These are phyloP conservation scores for Eimeria zaria DNA, from an alignment of 169 alveolate species.

Conservation along the genomic window DNA sequence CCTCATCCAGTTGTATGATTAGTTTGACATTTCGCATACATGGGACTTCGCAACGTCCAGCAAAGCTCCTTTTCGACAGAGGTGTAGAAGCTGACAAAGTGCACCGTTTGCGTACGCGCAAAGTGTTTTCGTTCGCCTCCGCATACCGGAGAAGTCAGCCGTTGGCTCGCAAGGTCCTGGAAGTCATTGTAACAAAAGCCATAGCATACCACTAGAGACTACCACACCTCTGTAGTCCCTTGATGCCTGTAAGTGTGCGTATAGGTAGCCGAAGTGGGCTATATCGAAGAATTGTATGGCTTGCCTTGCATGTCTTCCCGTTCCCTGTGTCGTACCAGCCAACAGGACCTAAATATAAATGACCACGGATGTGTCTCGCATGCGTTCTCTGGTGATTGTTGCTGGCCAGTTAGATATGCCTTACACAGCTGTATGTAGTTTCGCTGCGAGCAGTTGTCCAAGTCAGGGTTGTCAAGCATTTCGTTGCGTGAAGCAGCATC, in stretches of 20 bases:
- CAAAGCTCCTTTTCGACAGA: slow-evolving; percentile 29
- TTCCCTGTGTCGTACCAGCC: slow-evolving; percentile 70
- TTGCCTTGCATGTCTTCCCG: slow-evolving; percentile 76
- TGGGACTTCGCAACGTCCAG: slow-evolving; percentile 57
- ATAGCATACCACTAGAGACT: neutral
- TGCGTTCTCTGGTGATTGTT: neutral
- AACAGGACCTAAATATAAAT: slow-evolving; percentile 20
- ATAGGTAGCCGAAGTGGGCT: neutral
- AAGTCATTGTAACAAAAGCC: neutral
- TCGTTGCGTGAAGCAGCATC: slow-evolving; percentile 71
- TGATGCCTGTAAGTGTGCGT: slow-evolving; percentile 16
- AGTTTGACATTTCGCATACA: neutral
- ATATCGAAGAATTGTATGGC: neutral
- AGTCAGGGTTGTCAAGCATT: slow-evolving; percentile 51
- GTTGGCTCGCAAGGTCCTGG: slow-evolving; percentile 55
- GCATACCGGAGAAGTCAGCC: slow-evolving; percentile 59
- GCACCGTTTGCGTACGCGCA: neutral
- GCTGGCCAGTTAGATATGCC: neutral
- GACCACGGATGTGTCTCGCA: neutral
- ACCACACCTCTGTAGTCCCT: slow-evolving; percentile 33
- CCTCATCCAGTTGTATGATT: neutral
- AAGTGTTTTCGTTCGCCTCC: neutral
- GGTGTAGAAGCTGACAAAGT: slow-evolving; percentile 29
- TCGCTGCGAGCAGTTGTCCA: slow-evolving; percentile 31
- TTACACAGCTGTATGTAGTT: slow-evolving; percentile 43